Conservation (phyloP, 1,139 yeast genomes). For the Saccharomycopsis crataegensis region DNA sequence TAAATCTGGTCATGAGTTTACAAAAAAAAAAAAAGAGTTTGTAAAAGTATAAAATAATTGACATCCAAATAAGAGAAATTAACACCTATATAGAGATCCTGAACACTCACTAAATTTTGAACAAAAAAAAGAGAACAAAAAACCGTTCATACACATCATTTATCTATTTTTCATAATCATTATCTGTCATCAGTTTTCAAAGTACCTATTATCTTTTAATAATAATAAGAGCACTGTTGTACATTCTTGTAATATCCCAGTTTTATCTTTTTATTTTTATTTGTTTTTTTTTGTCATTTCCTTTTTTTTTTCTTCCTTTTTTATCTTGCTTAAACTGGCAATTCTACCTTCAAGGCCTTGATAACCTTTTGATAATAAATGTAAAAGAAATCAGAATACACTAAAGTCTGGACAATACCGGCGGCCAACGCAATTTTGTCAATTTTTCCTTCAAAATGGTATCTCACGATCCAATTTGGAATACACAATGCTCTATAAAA, state of each 20-base stretch:
- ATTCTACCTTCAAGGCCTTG: constrained; percentile 72
- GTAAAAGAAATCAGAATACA: constrained; percentile 93
- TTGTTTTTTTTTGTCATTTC: too few species aligned
- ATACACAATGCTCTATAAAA: constrained; percentile 80
- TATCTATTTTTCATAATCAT: too few species aligned
- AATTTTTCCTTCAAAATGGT: constrained; percentile 55
- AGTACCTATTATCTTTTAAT: too few species aligned
- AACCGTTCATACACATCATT: too few species aligned
- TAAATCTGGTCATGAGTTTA: neutral
- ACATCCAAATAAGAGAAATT: too few species aligned
- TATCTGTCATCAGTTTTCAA: too few species aligned
- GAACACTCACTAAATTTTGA: too few species aligned
- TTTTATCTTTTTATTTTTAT: neutral
- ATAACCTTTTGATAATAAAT: constrained; percentile 79
- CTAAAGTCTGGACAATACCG: constrained; percentile 76
- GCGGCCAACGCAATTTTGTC: constrained; percentile 70
- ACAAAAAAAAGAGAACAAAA: too few species aligned
- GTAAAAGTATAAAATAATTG: too few species aligned
- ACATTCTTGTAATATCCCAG: neutral
- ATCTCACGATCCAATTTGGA: constrained; percentile 93
- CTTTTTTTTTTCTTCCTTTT: neutral
- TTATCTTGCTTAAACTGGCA: constrained; percentile 48
- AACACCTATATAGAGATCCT: too few species aligned
- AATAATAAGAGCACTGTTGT: neutral
- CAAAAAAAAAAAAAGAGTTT: neutral